Base-by-base conservation (phyloP, 257 asterid genomes). In the Petunia axillaris region DNA sequence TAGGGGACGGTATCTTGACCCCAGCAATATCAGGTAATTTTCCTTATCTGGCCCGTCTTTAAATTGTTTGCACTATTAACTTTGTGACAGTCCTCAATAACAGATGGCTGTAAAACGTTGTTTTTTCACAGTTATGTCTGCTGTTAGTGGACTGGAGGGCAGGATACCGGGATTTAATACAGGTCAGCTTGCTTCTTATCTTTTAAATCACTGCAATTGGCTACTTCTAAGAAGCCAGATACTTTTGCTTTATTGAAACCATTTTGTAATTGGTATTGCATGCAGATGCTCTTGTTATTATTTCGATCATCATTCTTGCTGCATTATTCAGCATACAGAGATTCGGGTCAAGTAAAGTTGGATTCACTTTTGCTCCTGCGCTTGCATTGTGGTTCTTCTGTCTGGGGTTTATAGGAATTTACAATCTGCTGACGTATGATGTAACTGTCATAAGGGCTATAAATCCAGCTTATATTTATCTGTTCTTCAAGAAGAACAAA, bases 1-100 rank as follows among this genome's bases (percentile, higher is more conserved):
- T 95, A 41, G 99, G 98, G 58, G 99, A 95, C 76, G 98, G 99
- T 80, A 93, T 95, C 85, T 85, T 95, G 76, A 95, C 99, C 44
- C 99, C 99, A 36, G 99, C 99, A 57, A 93, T 95, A 75, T 93
- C 99, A 85, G 99, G 99, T 93, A 83, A 16, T 71, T 60, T 10
- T 36, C 11, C 40, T 58, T 79, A 48, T 46, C 15, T 40, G 13
- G 37, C 43, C 57, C 35, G 25, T 78, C 41, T 36, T 68, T 70
- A 74, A 59, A 73, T 46, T 48, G 73, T 16, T 40, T 25, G 41
- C 71, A 35, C n/a, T 2, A 52, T 52, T 4, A 37, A 50, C 6
- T 15, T 16, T 62, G 15, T 7, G 16, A 58, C 10, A 4, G 40
- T 59, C 52, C 15, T 71, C 25, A 63, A 11, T 1, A 63, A 63